These are phyloP conservation scores for Coemansia sp. DNA, from an alignment of 192 early-diverging fungal genomes.

Conservation along the genomic window DNA sequence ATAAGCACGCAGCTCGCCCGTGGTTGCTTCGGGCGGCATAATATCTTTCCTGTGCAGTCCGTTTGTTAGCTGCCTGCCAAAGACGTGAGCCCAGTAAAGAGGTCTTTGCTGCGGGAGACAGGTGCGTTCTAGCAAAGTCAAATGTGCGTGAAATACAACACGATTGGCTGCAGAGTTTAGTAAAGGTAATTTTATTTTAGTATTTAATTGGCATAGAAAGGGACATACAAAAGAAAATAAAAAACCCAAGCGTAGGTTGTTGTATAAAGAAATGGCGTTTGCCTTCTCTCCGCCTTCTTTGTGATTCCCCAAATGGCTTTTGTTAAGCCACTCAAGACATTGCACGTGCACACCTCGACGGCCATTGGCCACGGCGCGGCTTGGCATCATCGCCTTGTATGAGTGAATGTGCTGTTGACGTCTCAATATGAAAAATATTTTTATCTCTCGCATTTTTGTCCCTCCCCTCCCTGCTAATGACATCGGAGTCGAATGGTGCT, in stretches of 20 bases:
- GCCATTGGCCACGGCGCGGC: conserved; percentile 8
- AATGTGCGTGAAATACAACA: too few species aligned
- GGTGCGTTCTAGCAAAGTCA: too few species aligned
- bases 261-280: background rate
- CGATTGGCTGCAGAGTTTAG: too few species aligned
- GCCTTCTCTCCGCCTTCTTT: too few species aligned
- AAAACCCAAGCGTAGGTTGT: background rate
- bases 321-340: background rate
- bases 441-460: background rate
- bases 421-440: background rate
- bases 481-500: too few species aligned
- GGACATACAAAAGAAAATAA: too few species aligned
- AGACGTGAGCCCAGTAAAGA: too few species aligned
- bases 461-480: background rate
- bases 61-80: background rate
- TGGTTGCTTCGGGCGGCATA: background rate
- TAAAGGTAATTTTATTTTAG: too few species aligned
- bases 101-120: too few species aligned
- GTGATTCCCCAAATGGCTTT: background rate
- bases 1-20: conserved; percentile 9
- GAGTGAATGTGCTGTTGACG: background rate
- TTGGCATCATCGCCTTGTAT: background rate
- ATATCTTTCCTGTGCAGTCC: background rate
- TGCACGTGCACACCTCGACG: conserved; percentile 7
- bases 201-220: too few species aligned